Evolutionary conservation across 768 basidiomycete genomes (phyloP).

Genomic region (Lentinula boryana): DNA sequence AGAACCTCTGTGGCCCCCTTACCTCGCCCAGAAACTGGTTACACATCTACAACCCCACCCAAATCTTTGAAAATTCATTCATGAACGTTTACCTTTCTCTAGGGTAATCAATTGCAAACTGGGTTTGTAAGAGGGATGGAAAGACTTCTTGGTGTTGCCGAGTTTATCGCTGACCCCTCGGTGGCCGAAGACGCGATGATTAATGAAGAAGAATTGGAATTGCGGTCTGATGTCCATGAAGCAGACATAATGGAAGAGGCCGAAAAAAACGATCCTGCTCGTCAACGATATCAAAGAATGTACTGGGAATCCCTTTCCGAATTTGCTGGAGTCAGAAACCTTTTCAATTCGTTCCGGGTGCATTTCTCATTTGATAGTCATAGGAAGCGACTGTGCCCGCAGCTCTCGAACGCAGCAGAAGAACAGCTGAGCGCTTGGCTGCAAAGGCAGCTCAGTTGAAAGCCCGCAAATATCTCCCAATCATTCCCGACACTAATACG

Average conservation of each 20-base stretch:
- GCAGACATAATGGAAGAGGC: slow-evolving; percentile 59
- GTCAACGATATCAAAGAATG: slow-evolving; percentile 60
- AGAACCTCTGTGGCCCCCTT: slow-evolving; percentile 52
- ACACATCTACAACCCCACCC: slow-evolving; percentile 60
- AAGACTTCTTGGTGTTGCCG: slow-evolving; percentile 56
- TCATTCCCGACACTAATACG: slow-evolving; percentile 27
- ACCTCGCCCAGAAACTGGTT: slow-evolving; percentile 58
- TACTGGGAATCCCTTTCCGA: slow-evolving; percentile 81
- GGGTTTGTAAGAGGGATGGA: slow-evolving; percentile 85
- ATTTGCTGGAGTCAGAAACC: slow-evolving; percentile 45
- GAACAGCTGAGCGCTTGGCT: slow-evolving; percentile 29
- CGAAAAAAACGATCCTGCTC: slow-evolving; percentile 48
- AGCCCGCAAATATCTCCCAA: slow-evolving; percentile 33
- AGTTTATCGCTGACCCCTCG: slow-evolving; percentile 2
- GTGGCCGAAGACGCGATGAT: slow-evolving; percentile 9
- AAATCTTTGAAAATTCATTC: background rate
- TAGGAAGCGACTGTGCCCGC: slow-evolving; percentile 61
- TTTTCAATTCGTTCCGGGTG: background rate
- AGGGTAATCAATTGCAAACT: slow-evolving; percentile 69
- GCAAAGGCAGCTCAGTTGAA: slow-evolving; percentile 28
- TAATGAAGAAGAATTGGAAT: slow-evolving; percentile 3
- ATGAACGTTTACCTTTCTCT: background rate
- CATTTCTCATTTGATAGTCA: background rate
- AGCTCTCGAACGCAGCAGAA: slow-evolving; percentile 44
- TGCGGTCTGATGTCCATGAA: slow-evolving; percentile 44